Percentiles rank a stretch among this genome's conserved stretches.
Evolutionary conservation across 139 green algal genomes (phyloP).

Genomic region (Pycnococcus provasolii): DNA sequence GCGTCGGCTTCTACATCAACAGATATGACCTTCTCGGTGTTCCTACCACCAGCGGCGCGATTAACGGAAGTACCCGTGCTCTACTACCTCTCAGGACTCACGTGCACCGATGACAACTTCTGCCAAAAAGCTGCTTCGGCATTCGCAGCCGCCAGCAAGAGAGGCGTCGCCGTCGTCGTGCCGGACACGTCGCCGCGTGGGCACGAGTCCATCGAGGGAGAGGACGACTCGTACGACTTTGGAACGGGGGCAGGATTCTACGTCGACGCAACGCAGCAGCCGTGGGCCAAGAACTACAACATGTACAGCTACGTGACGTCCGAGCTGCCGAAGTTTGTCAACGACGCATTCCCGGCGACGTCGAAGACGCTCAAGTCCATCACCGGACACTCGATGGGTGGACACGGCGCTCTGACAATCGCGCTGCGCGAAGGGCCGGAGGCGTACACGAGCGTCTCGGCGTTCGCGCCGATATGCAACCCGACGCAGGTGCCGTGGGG

Average conservation of each 20-base stretch:
- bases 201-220: constrained; percentile 55
- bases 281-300: constrained; percentile 65
- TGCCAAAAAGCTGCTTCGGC: constrained; percentile 53
- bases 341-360: constrained; percentile 27
- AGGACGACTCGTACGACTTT: constrained; percentile 57
- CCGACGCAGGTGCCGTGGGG: constrained; percentile 75
- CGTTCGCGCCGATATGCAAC: constrained; percentile 88
- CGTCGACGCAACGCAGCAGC: constrained; percentile 60
- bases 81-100: constrained; percentile 81
- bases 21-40: too few relatives aligned
- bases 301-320: constrained; percentile 78
- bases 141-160: constrained; percentile 15
- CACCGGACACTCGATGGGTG: constrained; percentile 80
- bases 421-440: constrained; percentile 62
- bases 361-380: constrained; percentile 25
- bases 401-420: constrained; percentile 74
- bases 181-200: constrained; percentile 87
- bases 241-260: constrained; percentile 46
- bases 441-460: constrained; percentile 61
- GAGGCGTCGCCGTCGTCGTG: constrained; percentile 35
- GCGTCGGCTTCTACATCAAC: too few relatives aligned
- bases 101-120: constrained; percentile 88
- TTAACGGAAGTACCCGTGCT: constrained; percentile 36
- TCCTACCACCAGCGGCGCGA: too few relatives aligned
- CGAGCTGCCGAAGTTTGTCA: constrained; percentile 50